A percentile compares a stretch with the other conserved stretches of the same genome.
These are phyloP conservation scores for Graphilbum ipis-grandicollis DNA, from an alignment of 2,329 filamentous ascomycete species.

Conservation along the genomic window DNA sequence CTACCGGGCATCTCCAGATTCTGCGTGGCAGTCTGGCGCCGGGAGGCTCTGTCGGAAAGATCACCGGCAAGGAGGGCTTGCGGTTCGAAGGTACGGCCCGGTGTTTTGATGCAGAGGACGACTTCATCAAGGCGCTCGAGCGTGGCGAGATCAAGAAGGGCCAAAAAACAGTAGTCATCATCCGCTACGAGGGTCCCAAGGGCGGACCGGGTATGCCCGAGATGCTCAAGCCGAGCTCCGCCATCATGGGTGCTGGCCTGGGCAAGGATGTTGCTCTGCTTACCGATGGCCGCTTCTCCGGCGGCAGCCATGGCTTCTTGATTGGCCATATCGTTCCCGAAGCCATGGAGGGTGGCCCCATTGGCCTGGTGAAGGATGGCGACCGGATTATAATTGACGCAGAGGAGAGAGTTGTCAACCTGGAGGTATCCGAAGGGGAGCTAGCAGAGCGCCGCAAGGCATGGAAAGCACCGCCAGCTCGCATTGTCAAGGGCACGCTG, in stretches of 20 bases:
- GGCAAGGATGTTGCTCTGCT: constrained; percentile 59
- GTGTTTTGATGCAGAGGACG: constrained; percentile 70
- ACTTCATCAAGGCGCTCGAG: constrained; percentile 63
- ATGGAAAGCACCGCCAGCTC: constrained; percentile 45
- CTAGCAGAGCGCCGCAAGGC: constrained; percentile 35
- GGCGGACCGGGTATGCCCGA: constrained; percentile 91
- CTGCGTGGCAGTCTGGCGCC: constrained; percentile 73
- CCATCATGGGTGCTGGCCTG: constrained; percentile 81
- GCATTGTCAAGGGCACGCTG: constrained; percentile 46
- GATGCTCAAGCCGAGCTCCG: constrained; percentile 82
- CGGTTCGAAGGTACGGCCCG: constrained; percentile 64
- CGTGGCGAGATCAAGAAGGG: constrained; percentile 63
- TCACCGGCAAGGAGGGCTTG: constrained; percentile 86
- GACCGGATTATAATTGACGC: constrained; percentile 72
- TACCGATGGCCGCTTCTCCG: constrained; percentile 61
- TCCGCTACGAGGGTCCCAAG: constrained; percentile 86
- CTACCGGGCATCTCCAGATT: constrained; percentile 77
- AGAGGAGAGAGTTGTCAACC: constrained; percentile 50
- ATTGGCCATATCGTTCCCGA: constrained; percentile 82
- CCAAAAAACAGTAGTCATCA: constrained; percentile 78
- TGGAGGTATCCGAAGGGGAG: constrained; percentile 50
- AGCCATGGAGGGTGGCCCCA: constrained; percentile 71
- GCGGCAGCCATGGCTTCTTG: constrained; percentile 71
- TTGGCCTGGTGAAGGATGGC: constrained; percentile 65
- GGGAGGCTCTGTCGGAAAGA: constrained; percentile 77